A percentile compares a stretch with the other conserved stretches of the same genome.
Evolutionary conservation across 164 flowering plant genomes (phyloP).

Genomic region (Magnolia changhungtana): DNA sequence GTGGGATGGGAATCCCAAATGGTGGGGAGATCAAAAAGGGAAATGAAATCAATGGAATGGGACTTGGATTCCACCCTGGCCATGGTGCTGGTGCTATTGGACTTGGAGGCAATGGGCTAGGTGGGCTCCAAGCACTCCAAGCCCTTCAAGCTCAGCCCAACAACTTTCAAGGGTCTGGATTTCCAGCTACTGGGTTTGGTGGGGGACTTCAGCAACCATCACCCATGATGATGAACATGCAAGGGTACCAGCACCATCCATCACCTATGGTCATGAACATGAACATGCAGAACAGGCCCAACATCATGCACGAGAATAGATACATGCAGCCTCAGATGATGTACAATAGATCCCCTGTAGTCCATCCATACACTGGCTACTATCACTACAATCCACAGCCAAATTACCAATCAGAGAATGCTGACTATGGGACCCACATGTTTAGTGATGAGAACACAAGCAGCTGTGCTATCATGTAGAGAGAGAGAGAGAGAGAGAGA

Average conservation of each 20-base stretch:
- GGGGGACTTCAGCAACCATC: constrained; percentile 6
- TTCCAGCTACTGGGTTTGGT: constrained; percentile 15
- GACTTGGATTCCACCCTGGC: constrained; percentile 41
- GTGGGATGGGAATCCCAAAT: constrained; percentile 13
- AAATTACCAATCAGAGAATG: constrained; percentile 15
- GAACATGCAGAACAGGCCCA: constrained; percentile 26
- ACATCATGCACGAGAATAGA: constrained; percentile 21
- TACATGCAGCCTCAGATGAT: constrained; percentile 53
- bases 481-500: constrained; percentile 1
- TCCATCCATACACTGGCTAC: constrained; percentile 51
- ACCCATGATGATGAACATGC: constrained; percentile 15
- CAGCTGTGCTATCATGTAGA: constrained; percentile 62
- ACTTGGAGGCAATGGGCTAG: constrained; percentile 3
- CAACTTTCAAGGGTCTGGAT: constrained; percentile 28
- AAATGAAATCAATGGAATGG: constrained; percentile 24
- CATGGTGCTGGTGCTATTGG: constrained; percentile 25
- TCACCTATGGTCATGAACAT: constrained; percentile 39
- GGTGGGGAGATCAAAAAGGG: constrained; percentile 27
- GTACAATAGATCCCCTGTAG: constrained; percentile 54
- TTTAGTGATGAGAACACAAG: constrained; percentile 64
- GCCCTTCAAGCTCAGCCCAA: constrained; percentile 16
- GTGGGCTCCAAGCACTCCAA: background rate
- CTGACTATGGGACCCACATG: constrained; percentile 40
- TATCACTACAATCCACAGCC: constrained; percentile 21
- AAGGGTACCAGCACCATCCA: constrained; percentile 18